These are phyloP conservation scores for Venturia asperata DNA, from an alignment of 2,329 filamentous ascomycete genomes.

Conservation along the genomic window DNA sequence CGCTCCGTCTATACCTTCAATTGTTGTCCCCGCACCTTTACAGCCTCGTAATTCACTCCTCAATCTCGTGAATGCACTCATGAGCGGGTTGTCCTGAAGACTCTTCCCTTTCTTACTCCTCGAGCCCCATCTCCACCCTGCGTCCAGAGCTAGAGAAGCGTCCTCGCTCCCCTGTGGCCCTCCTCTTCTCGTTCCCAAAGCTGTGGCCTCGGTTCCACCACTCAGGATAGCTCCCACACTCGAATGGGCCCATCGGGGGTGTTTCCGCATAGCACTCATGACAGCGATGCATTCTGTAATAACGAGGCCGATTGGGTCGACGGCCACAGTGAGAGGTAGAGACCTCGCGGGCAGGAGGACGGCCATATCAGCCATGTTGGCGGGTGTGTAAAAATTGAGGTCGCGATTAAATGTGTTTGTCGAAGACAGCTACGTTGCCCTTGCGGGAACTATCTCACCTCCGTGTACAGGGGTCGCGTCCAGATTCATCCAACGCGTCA, in stretches of 20 bases:
- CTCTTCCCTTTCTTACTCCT: slow-evolving; percentile 93
- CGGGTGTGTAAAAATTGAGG: background rate
- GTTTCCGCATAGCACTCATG: slow-evolving; percentile 95
- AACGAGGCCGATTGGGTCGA: slow-evolving; percentile 85
- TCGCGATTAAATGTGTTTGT: background rate
- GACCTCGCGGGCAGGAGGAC: background rate
- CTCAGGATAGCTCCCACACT: slow-evolving; percentile 94
- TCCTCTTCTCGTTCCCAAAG: slow-evolving; percentile 30
- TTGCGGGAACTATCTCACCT: background rate
- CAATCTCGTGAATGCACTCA: slow-evolving; percentile 86
- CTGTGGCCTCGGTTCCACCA: slow-evolving; percentile 48
- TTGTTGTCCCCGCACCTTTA: slow-evolving; percentile 50
- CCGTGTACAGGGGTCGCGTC: background rate
- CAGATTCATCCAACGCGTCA: background rate
- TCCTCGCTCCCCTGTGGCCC: slow-evolving; percentile 45
- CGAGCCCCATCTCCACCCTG: slow-evolving; percentile 84
- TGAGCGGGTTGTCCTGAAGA: slow-evolving; percentile 94
- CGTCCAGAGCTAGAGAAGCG: slow-evolving; percentile 39
- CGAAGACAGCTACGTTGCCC: background rate
- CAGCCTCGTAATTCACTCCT: slow-evolving; percentile 80
- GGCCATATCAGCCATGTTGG: slow-evolving; percentile 11
- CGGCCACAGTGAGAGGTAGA: slow-evolving; percentile 48
- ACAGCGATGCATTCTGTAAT: slow-evolving; percentile 99
- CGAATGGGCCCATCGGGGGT: slow-evolving; percentile 90
- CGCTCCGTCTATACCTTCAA: background rate